Base-by-base conservation (phyloP, 2,329 filamentous ascomycete species). In the Exophiala oligosperma region DNA sequence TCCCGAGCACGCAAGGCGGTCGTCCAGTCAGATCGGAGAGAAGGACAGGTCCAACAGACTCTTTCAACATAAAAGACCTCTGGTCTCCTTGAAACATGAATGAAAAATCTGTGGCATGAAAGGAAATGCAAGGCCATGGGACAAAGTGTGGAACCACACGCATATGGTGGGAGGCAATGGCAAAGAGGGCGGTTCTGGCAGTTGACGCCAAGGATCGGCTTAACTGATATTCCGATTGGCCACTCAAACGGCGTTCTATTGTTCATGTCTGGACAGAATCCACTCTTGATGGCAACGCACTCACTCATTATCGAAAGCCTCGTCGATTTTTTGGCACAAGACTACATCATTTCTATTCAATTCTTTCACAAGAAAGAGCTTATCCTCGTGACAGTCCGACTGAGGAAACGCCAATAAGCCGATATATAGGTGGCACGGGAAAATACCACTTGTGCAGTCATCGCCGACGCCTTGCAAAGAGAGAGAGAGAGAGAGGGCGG, bases 1-100 rank as follows among this genome's bases (percentile, higher is more conserved):
- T 74, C 66, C 60, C 84, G 65, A 66, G 88, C 17, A 88, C 8
- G 70, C 71, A 17, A 17, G 57, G 76, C 73, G 43, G 79, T 82
- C 66, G 75, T 74, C 60, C 69, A 66, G 64, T 79, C 70, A 63
- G 7, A 12, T 38, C 2, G 5, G 7, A 12, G 24, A n/a, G 38
- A 21, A 21, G 23, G 8, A 24, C 6, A 32, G 41, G 29, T 28
- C 6, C 23, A 17, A 35, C 5, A 21, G 6, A 32, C 12, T 17
- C 38, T 28, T 8, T 28, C 28, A 47, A 7, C n/a, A 14, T 14
- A 21, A 17, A 23, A 17, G 40, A 9, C 4, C n/a, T 23, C 40
- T 43, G 6, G 35, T 21, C 4, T 40, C 4, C 23, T 40, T 35
- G 49, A 52, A 26, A 28, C 2, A 54, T 37, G 29, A 21, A 47